These are phyloP conservation scores for Sechiopsis laciniata DNA, from an alignment of 306 rosid species.

Conservation along the genomic window DNA sequence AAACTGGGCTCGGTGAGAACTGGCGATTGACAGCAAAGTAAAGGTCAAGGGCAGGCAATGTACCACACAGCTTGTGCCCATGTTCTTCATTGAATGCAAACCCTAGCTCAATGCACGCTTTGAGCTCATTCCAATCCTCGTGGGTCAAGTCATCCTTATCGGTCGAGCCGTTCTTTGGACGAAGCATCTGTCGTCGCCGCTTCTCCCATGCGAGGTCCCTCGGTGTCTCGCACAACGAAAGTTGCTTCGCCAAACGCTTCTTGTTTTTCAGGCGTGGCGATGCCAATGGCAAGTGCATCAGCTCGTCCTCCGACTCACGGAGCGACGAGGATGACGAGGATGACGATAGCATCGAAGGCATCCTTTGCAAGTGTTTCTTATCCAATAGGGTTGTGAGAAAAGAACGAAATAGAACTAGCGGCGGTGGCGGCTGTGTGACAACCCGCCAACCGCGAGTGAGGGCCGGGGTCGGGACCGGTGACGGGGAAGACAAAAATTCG, in stretches of 20 bases:
- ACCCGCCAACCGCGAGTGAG: constrained; percentile 8
- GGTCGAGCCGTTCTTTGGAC: constrained; percentile 29
- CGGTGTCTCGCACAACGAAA: constrained; percentile 46
- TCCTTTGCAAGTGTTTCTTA: constrained; percentile 7
- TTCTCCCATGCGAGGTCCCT: constrained; percentile 80
- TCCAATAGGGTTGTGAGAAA: background rate
- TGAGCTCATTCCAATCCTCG: constrained; percentile 71
- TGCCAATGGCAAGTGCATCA: constrained; percentile 36
- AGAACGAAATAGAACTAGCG: background rate
- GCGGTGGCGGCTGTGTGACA: background rate
- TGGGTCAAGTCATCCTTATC: constrained; percentile 43
- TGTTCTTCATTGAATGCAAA: constrained; percentile 90
- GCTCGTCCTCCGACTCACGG: constrained; percentile 36
- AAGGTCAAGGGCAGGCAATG: constrained; percentile 88
- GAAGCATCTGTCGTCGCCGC: constrained; percentile 42
- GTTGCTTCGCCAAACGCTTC: constrained; percentile 45
- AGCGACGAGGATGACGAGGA: constrained; percentile 15
- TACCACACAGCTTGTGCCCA: constrained; percentile 58
- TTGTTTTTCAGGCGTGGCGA: constrained; percentile 36
- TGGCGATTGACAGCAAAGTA: constrained; percentile 86
- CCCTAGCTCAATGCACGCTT: constrained; percentile 78
- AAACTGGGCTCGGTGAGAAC: constrained; percentile 39
- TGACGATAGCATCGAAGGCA: constrained; percentile 10
- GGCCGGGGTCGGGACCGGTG: constrained; percentile 9
- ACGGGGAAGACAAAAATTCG: background rate